These are phyloP conservation scores for Alliaria petiolata DNA, from an alignment of 345 rosid species.

Conservation along the genomic window DNA sequence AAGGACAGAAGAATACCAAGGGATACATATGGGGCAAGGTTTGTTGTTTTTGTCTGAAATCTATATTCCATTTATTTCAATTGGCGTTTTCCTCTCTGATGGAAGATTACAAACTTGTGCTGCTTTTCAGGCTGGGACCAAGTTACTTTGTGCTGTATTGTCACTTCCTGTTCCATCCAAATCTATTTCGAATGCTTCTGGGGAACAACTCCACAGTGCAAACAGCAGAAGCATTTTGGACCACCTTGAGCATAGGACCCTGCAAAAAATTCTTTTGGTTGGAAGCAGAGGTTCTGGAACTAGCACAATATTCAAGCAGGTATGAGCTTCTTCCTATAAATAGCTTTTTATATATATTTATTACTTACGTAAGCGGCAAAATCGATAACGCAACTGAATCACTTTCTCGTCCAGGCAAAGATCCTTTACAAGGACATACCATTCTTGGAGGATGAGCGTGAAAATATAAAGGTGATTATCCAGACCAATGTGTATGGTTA, in stretches of 20 bases:
- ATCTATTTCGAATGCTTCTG: conserved; percentile 49
- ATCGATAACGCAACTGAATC: background rate
- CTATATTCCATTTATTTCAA: background rate
- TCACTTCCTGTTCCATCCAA: conserved; percentile 93
- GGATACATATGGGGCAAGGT: conserved; percentile 99
- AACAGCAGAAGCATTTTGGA: conserved; percentile 67
- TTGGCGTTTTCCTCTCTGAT: background rate
- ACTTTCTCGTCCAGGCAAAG: conserved; percentile 65
- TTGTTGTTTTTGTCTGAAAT: conserved; percentile 13
- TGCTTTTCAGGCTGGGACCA: conserved; percentile 76
- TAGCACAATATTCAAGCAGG: conserved; percentile 98
- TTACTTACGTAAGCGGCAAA: background rate
- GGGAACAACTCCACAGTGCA: conserved; percentile 52
- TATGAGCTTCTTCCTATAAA: conserved; percentile 24
- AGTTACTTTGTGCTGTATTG: conserved; percentile 85
- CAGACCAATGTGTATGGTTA: conserved; percentile 88
- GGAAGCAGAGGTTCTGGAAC: conserved; percentile 91
- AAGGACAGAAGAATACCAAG: conserved; percentile 95
- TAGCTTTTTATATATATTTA: background rate
- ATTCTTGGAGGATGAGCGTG: conserved; percentile 82
- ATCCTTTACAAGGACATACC: conserved; percentile 86
- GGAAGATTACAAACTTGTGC: conserved; percentile 11
- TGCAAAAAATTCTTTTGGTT: conserved; percentile 83
- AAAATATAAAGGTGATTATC: conserved; percentile 69
- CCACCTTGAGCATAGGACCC: conserved; percentile 64